Conservation (phyloP, 2,329 filamentous ascomycete genomes). For the Nemania sp. region DNA sequence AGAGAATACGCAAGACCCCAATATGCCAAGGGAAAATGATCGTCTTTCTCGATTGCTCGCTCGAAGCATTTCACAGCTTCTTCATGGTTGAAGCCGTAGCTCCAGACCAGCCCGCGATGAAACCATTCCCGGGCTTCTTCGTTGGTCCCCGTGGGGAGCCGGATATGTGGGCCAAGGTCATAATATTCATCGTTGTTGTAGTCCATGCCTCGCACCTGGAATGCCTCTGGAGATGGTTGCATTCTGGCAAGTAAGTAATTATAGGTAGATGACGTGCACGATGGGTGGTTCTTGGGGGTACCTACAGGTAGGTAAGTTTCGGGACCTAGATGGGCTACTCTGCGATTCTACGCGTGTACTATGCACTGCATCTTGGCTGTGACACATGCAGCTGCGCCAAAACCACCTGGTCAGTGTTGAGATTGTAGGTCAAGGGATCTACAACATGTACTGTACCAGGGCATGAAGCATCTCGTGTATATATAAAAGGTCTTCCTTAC, state of each 20-base stretch:
- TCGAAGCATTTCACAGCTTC: constrained; percentile 69
- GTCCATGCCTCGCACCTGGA: constrained; percentile 12
- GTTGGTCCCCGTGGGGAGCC: constrained; percentile 57
- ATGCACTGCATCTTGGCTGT: no score
- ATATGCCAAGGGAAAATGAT: constrained; percentile 62
- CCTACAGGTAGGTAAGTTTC: background rate
- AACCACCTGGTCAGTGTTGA: no score
- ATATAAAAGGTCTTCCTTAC: no score
- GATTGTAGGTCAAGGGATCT: background rate
- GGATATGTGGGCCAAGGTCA: constrained; percentile 62
- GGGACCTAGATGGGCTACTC: no score
- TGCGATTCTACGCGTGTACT: no score
- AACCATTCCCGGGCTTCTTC: constrained; percentile 67
- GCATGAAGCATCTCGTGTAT: no score
- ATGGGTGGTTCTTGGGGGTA: background rate
- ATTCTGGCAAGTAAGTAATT: background rate
- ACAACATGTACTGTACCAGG: no score
- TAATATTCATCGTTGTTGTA: constrained; percentile 51
- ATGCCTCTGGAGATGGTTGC: background rate
- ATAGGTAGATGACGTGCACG: no score
- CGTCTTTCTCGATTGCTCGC: constrained; percentile 58
- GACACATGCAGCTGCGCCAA: no score
- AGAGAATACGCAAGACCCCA: constrained; percentile 73
- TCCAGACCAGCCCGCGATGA: constrained; percentile 72
- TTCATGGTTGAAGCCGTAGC: constrained; percentile 76